phyloP scores from a whole-genome alignment of 139 green algal species.

The Eudorina sp. region DNA sequence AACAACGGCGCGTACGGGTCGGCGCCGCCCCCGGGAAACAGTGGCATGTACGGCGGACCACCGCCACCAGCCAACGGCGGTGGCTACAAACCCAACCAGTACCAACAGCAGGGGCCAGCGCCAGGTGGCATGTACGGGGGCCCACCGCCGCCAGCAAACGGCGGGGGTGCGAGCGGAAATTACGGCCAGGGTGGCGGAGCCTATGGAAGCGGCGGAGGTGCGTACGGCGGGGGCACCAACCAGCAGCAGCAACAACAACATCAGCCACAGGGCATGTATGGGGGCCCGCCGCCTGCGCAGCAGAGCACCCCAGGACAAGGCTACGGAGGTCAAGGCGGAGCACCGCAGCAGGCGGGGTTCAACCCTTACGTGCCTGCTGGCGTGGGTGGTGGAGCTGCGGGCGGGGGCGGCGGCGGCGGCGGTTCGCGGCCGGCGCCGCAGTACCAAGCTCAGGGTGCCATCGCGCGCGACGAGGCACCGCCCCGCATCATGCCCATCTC shows the following conservation, averaged over 20 bases:
- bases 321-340: conserved; percentile 9
- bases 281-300: conserved; percentile 3
- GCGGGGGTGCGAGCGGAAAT: too few relatives aligned
- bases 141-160: conserved; percentile 23
- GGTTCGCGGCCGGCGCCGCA: conserved; percentile 41
- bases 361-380: conserved; percentile 7
- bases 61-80: conserved; percentile 5
- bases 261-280: conserved; percentile 9
- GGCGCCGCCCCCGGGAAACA: background rate
- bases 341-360: background rate
- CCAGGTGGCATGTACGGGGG: conserved; percentile 47
- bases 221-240: conserved; percentile 19
- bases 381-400: conserved; percentile 14
- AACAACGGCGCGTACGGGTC: conserved; percentile 26
- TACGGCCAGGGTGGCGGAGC: background rate
- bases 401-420: conserved; percentile 38
- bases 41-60: conserved; percentile 33
- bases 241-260: background rate
- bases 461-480: conserved; percentile 71
- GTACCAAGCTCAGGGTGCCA: conserved; percentile 57
- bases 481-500: conserved; percentile 88
- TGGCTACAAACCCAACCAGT: background rate
- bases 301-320: background rate
- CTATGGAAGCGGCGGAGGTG: background rate
- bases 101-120: background rate